phyloP scores from a whole-genome alignment of 495 filamentous ascomycete species.

The Wilcoxina mikolae region DNA sequence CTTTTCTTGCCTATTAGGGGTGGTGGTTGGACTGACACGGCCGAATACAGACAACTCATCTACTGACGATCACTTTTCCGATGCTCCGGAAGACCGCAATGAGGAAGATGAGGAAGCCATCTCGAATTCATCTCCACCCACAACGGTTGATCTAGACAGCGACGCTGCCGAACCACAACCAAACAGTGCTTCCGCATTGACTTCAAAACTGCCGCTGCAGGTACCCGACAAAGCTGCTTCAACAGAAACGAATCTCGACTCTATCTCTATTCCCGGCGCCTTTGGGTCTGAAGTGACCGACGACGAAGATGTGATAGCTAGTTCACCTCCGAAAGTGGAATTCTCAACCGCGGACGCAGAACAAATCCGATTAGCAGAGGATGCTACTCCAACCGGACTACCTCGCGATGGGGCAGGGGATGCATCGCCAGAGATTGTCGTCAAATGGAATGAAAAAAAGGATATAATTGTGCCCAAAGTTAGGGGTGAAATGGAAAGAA shows the following conservation, averaged over 20 bases:
- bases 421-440: no score
- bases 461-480: constrained; percentile 23
- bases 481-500: constrained; percentile 18
- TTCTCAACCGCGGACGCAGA: no score
- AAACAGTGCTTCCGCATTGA: no score
- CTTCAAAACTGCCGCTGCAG: no score
- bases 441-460: constrained; percentile 30
- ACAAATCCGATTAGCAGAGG: no score
- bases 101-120: constrained; percentile 9
- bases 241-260: neutral
- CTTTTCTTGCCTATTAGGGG: no score
- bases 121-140: neutral
- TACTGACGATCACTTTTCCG: constrained; percentile 28
- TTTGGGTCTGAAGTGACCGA: constrained; percentile 4
- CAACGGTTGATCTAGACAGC: no score
- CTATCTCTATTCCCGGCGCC: constrained; percentile 8
- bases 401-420: neutral
- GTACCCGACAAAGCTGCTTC: neutral
- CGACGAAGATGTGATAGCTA: neutral
- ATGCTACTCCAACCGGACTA: neutral
- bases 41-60: constrained; percentile 22
- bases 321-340: neutral
- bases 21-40: neutral
- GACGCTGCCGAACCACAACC: no score
- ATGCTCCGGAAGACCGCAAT: constrained; percentile 23